Evolutionary conservation across 257 asterid species (phyloP).

Genomic region (Ophiorrhiza pumila): DNA sequence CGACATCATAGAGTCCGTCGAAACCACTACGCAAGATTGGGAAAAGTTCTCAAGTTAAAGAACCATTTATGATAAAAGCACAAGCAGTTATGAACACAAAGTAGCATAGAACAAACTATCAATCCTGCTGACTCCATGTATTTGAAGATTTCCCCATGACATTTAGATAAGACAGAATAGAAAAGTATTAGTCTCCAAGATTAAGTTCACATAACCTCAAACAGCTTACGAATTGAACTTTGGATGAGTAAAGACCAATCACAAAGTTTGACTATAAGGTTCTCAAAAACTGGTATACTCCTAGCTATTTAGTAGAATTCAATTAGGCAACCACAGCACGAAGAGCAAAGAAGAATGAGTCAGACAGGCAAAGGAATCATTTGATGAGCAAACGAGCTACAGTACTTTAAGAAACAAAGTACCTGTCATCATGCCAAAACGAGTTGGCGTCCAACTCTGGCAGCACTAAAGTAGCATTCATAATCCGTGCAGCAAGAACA

Average conservation of each 20-base stretch:
- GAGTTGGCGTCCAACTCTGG: conserved; percentile 98
- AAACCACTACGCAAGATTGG: conserved; percentile 61
- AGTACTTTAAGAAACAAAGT: conserved; percentile 17
- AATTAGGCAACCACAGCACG: neutral
- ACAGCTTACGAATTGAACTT: neutral
- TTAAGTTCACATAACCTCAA: neutral
- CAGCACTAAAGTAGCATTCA: conserved; percentile 95
- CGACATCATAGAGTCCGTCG: conserved; percentile 89
- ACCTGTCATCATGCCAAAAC: conserved; percentile 99
- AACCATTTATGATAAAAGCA: neutral
- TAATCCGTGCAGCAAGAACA: conserved; percentile 95
- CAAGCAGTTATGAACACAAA: neutral
- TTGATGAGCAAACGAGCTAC: neutral
- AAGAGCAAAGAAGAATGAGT: neutral
- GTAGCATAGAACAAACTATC: neutral
- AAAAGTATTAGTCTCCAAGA: neutral
- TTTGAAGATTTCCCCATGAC: neutral
- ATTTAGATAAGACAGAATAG: neutral
- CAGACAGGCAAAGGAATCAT: neutral
- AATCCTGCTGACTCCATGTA: neutral
- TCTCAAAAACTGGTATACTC: neutral
- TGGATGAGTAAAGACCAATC: neutral
- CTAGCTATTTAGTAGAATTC: neutral
- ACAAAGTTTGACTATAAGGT: neutral
- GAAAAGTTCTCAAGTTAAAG: neutral